Percentiles rank a stretch among this genome's conserved stretches.
Evolutionary conservation across 225 moss, liverwort and hornwort genomes (phyloP).

Genomic region (Pseudisothecium myosuroides): DNA sequence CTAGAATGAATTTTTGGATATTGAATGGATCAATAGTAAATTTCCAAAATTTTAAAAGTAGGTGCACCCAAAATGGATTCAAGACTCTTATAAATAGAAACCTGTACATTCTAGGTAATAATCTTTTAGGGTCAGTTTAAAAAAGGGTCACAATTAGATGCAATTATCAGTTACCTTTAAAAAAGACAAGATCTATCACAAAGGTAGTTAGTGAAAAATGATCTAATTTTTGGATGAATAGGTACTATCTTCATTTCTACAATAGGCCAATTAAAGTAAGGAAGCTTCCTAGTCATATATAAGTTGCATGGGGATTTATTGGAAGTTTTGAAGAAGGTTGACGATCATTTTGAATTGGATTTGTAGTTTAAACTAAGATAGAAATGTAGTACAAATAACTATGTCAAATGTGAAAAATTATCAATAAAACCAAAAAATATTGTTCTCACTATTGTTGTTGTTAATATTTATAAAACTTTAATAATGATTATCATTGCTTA

Average conservation of each 20-base stretch:
- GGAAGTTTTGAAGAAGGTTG: not conserved
- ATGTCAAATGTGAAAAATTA: not conserved
- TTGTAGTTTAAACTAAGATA: not conserved
- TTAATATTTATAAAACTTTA: no score
- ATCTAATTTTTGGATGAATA: not conserved
- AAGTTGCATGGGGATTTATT: not conserved
- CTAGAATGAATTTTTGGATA: not conserved
- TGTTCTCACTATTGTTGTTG: not conserved
- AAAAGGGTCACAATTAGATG: not conserved
- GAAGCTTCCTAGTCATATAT: no score
- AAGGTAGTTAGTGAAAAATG: not conserved
- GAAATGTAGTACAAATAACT: not conserved
- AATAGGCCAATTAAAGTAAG: not conserved
- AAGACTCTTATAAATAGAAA: not conserved
- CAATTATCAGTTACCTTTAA: not conserved
- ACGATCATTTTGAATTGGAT: not conserved
- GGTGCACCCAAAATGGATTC: not conserved
- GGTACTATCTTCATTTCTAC: not conserved
- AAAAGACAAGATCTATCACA: not conserved
- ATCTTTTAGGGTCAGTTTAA: fast-evolving
- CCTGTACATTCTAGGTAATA: not conserved
- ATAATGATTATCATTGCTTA: not conserved
- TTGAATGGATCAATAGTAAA: not conserved
- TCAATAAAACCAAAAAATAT: not conserved
- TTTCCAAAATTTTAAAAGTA: not conserved